phyloP scores from a whole-genome alignment of 306 rosid species.

The Alnus rubra region DNA sequence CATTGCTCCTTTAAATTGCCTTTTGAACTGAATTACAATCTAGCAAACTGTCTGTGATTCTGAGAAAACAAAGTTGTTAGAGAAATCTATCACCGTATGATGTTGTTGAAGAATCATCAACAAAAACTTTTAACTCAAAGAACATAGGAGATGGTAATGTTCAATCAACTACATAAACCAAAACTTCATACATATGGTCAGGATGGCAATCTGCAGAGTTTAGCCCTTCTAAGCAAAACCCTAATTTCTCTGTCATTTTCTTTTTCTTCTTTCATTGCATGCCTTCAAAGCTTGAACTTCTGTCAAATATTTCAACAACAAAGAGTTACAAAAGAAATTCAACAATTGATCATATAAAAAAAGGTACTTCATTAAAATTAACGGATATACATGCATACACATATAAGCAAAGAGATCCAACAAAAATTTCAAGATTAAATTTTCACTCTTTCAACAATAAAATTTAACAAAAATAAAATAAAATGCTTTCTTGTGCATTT shows the following conservation, averaged over 20 bases:
- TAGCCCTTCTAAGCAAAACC: conserved; percentile 20
- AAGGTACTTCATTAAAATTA: neutral
- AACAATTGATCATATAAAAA: neutral
- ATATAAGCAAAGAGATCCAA: too few relatives aligned
- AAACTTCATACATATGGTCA: neutral
- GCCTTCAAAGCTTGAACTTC: conserved; percentile 79
- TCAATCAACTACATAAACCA: neutral
- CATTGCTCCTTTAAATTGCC: neutral
- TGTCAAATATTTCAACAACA: conserved; percentile 24
- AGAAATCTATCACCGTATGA: neutral
- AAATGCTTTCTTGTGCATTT: too few relatives aligned
- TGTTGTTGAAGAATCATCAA: neutral
- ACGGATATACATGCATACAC: neutral
- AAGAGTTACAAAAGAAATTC: neutral
- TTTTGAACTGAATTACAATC: neutral
- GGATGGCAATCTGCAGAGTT: neutral
- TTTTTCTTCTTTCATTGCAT: conserved; percentile 61
- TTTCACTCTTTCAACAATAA: neutral
- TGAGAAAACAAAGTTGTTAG: neutral
- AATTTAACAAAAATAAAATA: neutral
- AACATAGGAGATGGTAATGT: neutral
- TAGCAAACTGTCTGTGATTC: neutral
- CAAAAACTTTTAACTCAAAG: neutral
- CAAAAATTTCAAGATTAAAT: neutral
- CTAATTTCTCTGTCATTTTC: conserved; percentile 29